Evolutionary conservation across 2,329 filamentous ascomycete genomes (phyloP), one percentile per base, ranked within the genome.

Genomic region (Pseudogymnoascus verrucosus): DNA sequence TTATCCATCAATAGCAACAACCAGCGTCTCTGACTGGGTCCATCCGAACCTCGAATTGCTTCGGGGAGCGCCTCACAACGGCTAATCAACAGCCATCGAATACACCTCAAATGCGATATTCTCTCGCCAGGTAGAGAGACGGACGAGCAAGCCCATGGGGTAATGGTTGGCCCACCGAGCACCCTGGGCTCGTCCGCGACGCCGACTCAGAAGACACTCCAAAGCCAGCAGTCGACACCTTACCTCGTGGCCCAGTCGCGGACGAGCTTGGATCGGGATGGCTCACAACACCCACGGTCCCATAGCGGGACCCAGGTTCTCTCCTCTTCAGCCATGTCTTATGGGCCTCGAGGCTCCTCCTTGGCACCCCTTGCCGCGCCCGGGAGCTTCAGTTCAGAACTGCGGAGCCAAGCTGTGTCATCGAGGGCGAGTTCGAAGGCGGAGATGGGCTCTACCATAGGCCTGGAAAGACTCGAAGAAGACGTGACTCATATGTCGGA

Each of bases 311-410:
- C 72, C 60, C 80, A 84, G 65, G 82, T 79, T 67, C 70, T 82
- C 14, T 79, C 82, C 28, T 77, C 80, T 34, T 83, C 83, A 2
- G 77, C 75, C 71, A 80, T 85, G 69, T 87, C 85, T 63, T 89
- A 86, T 74, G 85, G 82, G 60, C 84, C 87, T 16, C 85, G 89
- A 62, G 85, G 83, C 62, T 82, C 86, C 67, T 91, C 89, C 60
- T 82, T 92, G 71, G 88, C 87, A 66, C 85, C 89, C 12, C 86
- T 87, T 37, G 82, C 86, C 63, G 86, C 84, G 26, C 88, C 88
- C 1, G 93, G 93, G 47, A 96, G 91, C 79, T 97, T 97, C 80
- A 96, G 88, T 71, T 88, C 92, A 36, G 93, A 96, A 65, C 77
- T 96, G 70, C 90, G 89, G 71, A 91, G 87, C 71, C 84, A 85